Evolutionary conservation across 2,329 filamentous ascomycete species (phyloP).

Genomic region (Sporothrix inflata): DNA sequence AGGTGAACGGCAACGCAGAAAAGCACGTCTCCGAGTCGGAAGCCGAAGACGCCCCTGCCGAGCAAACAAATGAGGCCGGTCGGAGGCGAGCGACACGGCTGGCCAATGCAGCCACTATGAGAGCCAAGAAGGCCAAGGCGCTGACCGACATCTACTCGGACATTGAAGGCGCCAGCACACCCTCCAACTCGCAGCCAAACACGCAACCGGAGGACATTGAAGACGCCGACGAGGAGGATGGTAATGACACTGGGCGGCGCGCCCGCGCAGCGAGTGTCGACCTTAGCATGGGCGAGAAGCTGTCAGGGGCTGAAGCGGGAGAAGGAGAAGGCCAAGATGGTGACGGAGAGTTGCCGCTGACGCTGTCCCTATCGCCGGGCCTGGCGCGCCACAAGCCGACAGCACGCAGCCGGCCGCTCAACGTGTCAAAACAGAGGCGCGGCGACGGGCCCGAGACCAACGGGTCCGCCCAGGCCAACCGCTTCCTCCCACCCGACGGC

Average conservation of each 20-base stretch:
- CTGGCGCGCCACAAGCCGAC: constrained; percentile 15
- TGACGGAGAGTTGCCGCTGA: neutral
- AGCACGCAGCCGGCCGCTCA: constrained; percentile 9
- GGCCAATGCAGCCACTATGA: neutral
- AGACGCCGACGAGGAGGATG: neutral
- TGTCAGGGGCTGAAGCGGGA: neutral
- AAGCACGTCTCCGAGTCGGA: constrained; percentile 29
- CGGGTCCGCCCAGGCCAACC: neutral
- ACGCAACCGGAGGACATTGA: constrained; percentile 6
- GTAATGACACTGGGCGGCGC: neutral
- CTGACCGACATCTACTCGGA: constrained; percentile 6
- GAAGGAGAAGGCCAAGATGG: neutral
- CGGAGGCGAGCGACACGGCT: neutral
- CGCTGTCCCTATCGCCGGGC: constrained; percentile 28
- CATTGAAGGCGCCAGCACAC: constrained; percentile 17
- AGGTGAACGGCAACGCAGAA: constrained; percentile 14
- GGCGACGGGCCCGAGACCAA: neutral
- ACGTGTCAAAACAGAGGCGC: neutral
- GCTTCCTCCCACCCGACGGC: neutral
- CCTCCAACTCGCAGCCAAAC: neutral
- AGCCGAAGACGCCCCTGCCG: neutral
- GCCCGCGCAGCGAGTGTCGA: constrained; percentile 27
- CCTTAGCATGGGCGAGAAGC: constrained; percentile 28
- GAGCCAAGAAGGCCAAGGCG: neutral
- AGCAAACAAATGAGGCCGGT: neutral